phyloP scores from a whole-genome alignment of 495 filamentous ascomycete genomes.

The Hypoxylon cercidicola region DNA sequence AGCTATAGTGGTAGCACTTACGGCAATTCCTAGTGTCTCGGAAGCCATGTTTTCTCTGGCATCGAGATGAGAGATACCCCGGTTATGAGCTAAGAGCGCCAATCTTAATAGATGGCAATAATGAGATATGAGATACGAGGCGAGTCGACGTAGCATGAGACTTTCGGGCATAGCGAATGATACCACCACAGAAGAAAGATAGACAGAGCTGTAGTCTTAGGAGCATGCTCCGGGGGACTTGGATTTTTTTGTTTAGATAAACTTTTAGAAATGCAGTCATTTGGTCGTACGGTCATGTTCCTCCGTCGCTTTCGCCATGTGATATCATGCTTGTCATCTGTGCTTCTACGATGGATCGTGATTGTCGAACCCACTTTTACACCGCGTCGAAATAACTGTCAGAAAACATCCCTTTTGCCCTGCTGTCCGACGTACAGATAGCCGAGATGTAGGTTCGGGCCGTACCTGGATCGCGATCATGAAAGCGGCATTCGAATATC shows the following conservation, averaged over 20 bases:
- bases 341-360: slow-evolving; percentile 12
- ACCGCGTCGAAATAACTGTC: slow-evolving; percentile 3
- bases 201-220: slow-evolving; percentile 4
- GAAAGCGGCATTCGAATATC: background rate
- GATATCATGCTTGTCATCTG: slow-evolving; percentile 13
- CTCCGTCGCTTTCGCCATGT: background rate
- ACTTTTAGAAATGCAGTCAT: slow-evolving; percentile 13
- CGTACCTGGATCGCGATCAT: slow-evolving; percentile 6
- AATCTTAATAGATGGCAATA: slow-evolving; percentile 12
- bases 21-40: slow-evolving; percentile 41
- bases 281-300: background rate
- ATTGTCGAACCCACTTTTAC: slow-evolving; percentile 17
- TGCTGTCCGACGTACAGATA: background rate
- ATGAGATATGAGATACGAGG: slow-evolving; percentile 19
- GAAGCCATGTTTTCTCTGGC: slow-evolving; percentile 15
- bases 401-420: slow-evolving; percentile 2
- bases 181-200: slow-evolving; percentile 26
- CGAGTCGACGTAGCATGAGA: slow-evolving; percentile 16
- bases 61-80: slow-evolving; percentile 14
- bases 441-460: background rate
- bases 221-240: background rate
- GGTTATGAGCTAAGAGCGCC: background rate
- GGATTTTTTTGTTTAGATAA: slow-evolving; percentile 9
- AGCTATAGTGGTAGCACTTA: slow-evolving; percentile 58
- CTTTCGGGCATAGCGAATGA: slow-evolving; percentile 33